Evolutionary conservation across 805 yeast species (phyloP), one percentile per base, ranked within the genome.

Genomic region (Blastobotrys terrestris): DNA sequence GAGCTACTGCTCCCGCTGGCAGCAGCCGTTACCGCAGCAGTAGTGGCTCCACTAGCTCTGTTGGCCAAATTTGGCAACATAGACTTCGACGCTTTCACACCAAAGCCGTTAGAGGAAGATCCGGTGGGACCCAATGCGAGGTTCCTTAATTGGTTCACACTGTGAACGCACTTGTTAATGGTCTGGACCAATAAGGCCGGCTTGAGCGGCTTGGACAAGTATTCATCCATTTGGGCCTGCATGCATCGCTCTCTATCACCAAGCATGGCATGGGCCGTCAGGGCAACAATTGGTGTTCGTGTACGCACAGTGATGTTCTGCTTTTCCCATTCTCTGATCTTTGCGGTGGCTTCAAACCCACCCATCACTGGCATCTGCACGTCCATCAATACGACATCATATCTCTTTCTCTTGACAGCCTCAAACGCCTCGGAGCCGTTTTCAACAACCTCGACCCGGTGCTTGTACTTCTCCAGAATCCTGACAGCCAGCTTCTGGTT

Each of bases 311-410:
- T 89, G 57, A 84, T 83, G 18, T 82, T 77, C 68, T 84, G 85
- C 72, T 78, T 81, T 69, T 88, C 96, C 95, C 95, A 87, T 63
- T 85, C 89, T 60, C 96, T 75, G 51, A 88, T 88, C 67, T 82
- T 81, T 46, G 84, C 87, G 1, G 96, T 87, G 2, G 96, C 95
- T 64, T 88, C 96, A 67, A 88, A 88, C 0, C 96, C 96, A 26
- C 96, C 95, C 94, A 88, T 89, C 14, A 87, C 87, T 6, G 96
- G 96, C 96, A 88, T 88, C 67, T 88, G 96, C 45, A 88, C 95
- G 71, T 88, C 96, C 96, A 88, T 88, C 59, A 88, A 77, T 16
- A 88, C 85, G 46, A 86, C 91, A 65, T 88, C 96, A 65, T 83
- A 88, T 47, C 77, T 75, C 56, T 77, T 79, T 58, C 77, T 75